Base-by-base conservation (phyloP, 176 grass and related monocot genomes). In the Juncus inflexus region DNA sequence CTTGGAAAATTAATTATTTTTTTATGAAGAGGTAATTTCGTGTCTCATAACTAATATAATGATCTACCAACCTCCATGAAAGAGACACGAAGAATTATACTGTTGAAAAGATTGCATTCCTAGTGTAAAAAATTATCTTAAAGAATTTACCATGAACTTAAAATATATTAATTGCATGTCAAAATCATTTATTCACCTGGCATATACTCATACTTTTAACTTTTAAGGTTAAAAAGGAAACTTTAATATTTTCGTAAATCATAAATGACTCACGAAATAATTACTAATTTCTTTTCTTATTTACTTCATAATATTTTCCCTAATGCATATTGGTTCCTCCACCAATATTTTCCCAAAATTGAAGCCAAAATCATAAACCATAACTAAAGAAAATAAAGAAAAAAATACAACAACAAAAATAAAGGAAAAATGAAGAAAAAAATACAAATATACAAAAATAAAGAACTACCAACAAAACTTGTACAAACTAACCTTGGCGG, bases 401-500 rank as follows among this genome's bases (percentile, higher is more conserved):
- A 1, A 28, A 28, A 28, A 28, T 28, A 28, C 19, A 28, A 28
- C 1, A 28, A 28, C 19, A 28, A 28, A 28, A 28, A 28, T 28
- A 28, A 28, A 28, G 19, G 1, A 28, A 28, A 28, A n/a, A n/a
- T n/a, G n/a, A n/a, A n/a, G n/a, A n/a, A n/a, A 28, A 28, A 28
- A 28, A 28, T 28, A 28, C 19, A 28, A 28, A 28, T 28, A 28
- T 28, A 28, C 19, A 28, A 28, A 28, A 28, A 28, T 1, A 28
- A 28, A 28, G 1, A 28, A 28, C 19, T 28, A 1, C 19, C 19
- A 28, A 28, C 19, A 28, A 28, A 58, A 71, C 55, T 28, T 41
- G n/a, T 35, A 56, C 15, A 36, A 28, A 71, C 43, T 62, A 62
- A 95, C 90, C 90, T 95, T 81, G 51, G 86, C 65, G 15, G 86